phyloP scores from a whole-genome alignment of 2,329 filamentous ascomycete species.

The Nothopassalora personata region DNA sequence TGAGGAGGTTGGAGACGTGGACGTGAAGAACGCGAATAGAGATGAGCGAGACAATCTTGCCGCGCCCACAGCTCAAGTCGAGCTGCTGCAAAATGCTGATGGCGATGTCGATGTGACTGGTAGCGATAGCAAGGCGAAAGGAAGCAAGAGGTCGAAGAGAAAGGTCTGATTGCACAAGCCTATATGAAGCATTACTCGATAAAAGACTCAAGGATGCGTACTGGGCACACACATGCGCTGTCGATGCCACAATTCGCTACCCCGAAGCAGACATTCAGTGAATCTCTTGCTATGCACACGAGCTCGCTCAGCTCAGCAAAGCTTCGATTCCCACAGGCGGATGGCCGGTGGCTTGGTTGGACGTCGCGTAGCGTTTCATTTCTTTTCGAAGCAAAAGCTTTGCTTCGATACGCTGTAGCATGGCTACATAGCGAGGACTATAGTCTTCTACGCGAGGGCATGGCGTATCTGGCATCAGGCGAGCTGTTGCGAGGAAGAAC shows the following conservation, averaged over 20 bases:
- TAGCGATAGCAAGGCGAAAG: slow-evolving; percentile 17
- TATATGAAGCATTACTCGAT: background rate
- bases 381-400: too few species aligned
- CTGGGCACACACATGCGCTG: background rate
- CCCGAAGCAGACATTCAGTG: background rate
- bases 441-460: too few species aligned
- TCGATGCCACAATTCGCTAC: background rate
- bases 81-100: slow-evolving; percentile 8
- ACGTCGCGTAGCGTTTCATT: too few species aligned
- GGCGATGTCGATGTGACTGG: slow-evolving; percentile 16
- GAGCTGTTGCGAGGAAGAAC: too few species aligned
- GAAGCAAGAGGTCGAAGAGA: slow-evolving; percentile 26
- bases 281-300: background rate
- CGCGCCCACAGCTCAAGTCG: slow-evolving; percentile 18
- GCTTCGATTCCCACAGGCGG: background rate
- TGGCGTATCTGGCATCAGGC: too few species aligned
- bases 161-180: slow-evolving; percentile 5
- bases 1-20: slow-evolving; percentile 59
- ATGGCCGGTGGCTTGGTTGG: too few species aligned
- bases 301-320: background rate
- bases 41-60: slow-evolving; percentile 31
- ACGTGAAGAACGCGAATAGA: slow-evolving; percentile 51
- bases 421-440: too few species aligned
- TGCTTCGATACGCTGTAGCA: too few species aligned
- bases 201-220: background rate